These are phyloP conservation scores for Trametes sanguinea DNA, from an alignment of 768 basidiomycete genomes.

Conservation along the genomic window DNA sequence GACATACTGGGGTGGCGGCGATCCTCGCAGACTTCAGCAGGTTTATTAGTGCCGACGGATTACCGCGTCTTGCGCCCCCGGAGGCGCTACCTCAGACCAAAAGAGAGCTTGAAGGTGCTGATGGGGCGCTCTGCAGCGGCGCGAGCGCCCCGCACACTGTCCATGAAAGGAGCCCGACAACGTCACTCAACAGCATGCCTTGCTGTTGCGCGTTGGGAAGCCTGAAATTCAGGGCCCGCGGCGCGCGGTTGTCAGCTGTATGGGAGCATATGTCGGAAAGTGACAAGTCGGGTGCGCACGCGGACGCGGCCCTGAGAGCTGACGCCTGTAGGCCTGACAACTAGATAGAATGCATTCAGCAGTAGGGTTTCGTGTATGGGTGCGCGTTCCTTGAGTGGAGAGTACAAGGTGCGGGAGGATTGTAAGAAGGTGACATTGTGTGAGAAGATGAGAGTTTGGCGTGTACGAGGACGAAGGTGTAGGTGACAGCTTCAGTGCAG, in stretches of 20 bases:
- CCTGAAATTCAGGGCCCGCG: slow-evolving; percentile 3
- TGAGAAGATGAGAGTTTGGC: background rate
- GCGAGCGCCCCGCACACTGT: background rate
- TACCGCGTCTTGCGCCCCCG: background rate
- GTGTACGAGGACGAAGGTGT: background rate
- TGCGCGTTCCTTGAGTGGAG: background rate
- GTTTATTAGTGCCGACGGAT: no score
- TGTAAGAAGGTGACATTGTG: background rate
- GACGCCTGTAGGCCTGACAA: no score
- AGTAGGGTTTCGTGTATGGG: background rate
- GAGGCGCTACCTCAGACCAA: no score
- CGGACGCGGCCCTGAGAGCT: background rate
- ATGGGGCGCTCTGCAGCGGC: background rate
- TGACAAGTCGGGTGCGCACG: background rate
- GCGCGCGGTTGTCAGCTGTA: background rate
- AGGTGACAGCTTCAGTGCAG: background rate
- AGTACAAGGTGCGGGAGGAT: background rate
- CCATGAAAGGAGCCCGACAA: slow-evolving; percentile 11
- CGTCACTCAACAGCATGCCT: background rate
- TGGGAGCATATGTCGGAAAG: background rate
- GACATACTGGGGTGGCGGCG: background rate
- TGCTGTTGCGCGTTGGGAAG: slow-evolving; percentile 1
- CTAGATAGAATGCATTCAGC: no score
- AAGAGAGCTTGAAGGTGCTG: no score
- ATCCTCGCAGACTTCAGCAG: slow-evolving; percentile 1